These are phyloP conservation scores for Blastocystis sp. DNA, from an alignment of 352 stramenopile species.

Conservation along the genomic window DNA sequence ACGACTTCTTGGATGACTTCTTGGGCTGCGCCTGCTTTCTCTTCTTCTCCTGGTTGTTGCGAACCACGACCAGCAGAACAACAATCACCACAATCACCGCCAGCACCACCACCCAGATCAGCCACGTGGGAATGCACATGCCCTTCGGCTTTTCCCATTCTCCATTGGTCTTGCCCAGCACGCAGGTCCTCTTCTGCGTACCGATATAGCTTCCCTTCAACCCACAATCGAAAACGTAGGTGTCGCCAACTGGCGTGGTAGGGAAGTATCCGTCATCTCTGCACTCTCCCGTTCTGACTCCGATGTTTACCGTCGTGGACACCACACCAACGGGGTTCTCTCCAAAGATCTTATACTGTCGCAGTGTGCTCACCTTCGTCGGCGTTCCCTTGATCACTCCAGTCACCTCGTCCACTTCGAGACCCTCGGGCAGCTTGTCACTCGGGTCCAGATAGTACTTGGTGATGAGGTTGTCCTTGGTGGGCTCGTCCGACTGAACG, in stretches of 20 bases:
- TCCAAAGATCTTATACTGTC: not conserved
- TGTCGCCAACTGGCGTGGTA: not conserved
- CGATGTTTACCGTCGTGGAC: not conserved
- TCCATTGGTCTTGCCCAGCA: not conserved
- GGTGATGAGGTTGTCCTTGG: conserved; percentile 18
- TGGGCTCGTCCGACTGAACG: not conserved
- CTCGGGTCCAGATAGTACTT: conserved; percentile 8
- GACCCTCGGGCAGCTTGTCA: conserved; percentile 5
- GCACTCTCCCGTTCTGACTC: conserved; percentile 1
- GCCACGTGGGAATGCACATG: not conserved
- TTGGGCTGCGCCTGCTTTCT: conserved; percentile 7
- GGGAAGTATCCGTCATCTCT: not conserved
- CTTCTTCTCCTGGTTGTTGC: conserved; percentile 25
- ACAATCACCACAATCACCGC: conserved; percentile 31
- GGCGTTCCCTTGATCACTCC: conserved; percentile 29
- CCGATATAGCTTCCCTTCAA: conserved; percentile 4
- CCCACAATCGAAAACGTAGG: not conserved
- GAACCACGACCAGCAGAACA: conserved; percentile 4
- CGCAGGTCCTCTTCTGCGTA: conserved; percentile 28
- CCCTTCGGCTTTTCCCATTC: conserved; percentile 13
- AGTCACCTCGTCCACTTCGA: not conserved
- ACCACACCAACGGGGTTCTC: not conserved
- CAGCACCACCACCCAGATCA: conserved; percentile 7
- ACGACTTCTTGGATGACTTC: conserved; percentile 15
- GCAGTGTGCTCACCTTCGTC: not conserved